Evolutionary conservation across 495 filamentous ascomycete genomes (phyloP).

Genomic region (Hypomontagnella submonticulosa): DNA sequence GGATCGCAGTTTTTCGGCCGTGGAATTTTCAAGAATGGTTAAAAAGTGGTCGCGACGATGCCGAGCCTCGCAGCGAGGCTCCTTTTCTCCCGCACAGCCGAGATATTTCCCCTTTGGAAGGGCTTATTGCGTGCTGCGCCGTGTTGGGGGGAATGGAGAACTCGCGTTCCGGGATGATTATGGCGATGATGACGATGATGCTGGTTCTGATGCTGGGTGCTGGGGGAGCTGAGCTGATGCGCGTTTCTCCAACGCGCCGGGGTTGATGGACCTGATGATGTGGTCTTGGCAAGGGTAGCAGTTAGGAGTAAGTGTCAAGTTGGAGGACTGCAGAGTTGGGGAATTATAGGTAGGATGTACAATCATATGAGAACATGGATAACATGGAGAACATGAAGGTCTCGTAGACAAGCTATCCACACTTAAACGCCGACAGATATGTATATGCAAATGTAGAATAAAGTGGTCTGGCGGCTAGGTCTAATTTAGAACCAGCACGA

Average conservation of each 20-base stretch:
- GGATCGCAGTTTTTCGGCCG: conserved; percentile 9
- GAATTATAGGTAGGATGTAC: conserved; percentile 25
- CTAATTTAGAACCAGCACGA: not conserved
- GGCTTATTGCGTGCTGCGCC: conserved; percentile 26
- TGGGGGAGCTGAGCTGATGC: conserved; percentile 19
- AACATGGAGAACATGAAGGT: conserved; percentile 7
- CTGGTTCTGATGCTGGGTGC: conserved; percentile 15
- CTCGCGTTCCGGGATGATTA: conserved; percentile 6
- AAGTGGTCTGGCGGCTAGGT: too few relatives aligned
- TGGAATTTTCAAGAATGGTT: too few relatives aligned
- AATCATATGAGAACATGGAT: conserved; percentile 26
- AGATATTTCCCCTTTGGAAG: conserved; percentile 12
- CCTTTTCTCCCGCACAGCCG: not conserved
- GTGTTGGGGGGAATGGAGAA: conserved; percentile 9
- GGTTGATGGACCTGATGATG: conserved; percentile 21
- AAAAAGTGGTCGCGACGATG: conserved; percentile 13
- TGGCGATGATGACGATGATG: conserved; percentile 24
- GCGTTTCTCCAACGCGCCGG: conserved; percentile 32
- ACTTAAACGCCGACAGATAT: conserved; percentile 2
- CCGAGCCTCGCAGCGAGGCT: conserved; percentile 3
- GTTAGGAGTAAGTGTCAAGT: conserved; percentile 24
- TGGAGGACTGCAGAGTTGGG: conserved; percentile 21
- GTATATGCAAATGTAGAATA: not conserved
- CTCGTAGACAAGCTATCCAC: conserved; percentile 8
- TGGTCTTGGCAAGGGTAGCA: conserved; percentile 22